Evolutionary conservation across 495 filamentous ascomycete species (phyloP).

Genomic region (Neurospora hispaniola): DNA sequence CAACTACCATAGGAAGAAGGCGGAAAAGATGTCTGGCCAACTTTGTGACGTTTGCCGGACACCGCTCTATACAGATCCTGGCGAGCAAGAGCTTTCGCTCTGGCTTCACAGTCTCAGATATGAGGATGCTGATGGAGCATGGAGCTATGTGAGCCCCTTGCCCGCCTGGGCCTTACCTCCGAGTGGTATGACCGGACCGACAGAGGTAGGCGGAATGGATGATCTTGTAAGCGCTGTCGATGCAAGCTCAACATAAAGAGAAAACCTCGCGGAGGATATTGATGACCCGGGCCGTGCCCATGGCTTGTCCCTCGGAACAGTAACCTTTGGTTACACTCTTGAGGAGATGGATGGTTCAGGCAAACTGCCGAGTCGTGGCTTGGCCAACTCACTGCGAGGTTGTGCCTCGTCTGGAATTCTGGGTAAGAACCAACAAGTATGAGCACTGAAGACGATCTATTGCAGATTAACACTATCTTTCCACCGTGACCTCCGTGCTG

Average conservation of each 20-base stretch:
- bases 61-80: constrained; percentile 85
- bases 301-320: neutral
- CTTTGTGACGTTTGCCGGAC: constrained; percentile 73
- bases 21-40: constrained; percentile 85
- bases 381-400: neutral
- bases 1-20: constrained; percentile 71
- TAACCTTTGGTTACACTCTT: neutral
- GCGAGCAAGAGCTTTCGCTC: constrained; percentile 77
- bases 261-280: neutral
- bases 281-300: neutral
- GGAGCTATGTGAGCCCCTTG: constrained; percentile 77
- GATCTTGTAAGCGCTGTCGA: constrained; percentile 38
- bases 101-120: constrained; percentile 90
- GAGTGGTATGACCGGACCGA: constrained; percentile 46
- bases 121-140: constrained; percentile 64
- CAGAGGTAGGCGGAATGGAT: constrained; percentile 43
- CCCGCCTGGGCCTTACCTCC: constrained; percentile 83
- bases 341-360: neutral
- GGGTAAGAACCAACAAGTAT: neutral
- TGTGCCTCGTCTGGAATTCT: neutral
- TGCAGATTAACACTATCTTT: neutral
- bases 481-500: neutral
- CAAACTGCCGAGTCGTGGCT: neutral
- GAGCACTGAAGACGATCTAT: neutral
- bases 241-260: constrained; percentile 9